phyloP scores from a whole-genome alignment of 139 green algal species.

The Micractinium conductrix region DNA sequence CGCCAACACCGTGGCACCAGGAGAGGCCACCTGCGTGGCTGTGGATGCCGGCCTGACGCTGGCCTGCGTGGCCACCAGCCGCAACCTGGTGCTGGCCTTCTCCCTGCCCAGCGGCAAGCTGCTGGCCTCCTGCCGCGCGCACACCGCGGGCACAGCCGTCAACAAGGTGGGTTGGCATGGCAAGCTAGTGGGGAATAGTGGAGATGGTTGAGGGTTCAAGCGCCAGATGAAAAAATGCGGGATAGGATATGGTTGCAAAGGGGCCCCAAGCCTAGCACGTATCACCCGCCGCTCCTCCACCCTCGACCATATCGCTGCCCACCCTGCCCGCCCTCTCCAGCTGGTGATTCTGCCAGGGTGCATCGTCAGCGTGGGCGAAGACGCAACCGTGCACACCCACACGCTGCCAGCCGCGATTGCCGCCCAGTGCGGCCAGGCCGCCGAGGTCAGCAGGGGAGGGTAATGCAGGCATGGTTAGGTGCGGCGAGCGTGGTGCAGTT shows the following conservation, averaged over 20 bases:
- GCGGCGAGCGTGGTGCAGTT: too few relatives aligned
- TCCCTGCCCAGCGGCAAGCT: not conserved
- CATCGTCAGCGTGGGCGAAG: not conserved
- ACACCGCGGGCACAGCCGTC: not conserved
- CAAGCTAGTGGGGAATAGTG: too few relatives aligned
- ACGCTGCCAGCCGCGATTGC: not conserved
- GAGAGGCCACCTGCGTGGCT: slow-evolving; percentile 1
- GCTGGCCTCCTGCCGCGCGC: not conserved
- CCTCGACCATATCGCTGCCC: too few relatives aligned
- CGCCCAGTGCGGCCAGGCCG: not conserved
- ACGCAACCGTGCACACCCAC: not conserved
- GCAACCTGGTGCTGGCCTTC: not conserved
- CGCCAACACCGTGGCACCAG: too few relatives aligned
- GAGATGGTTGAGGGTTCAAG: too few relatives aligned
- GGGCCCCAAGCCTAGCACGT: too few relatives aligned
- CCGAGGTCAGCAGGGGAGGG: not conserved
- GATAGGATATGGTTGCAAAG: too few relatives aligned
- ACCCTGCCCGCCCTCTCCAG: too few relatives aligned
- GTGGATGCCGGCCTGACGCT: not conserved
- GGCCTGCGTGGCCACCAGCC: slow-evolving; percentile 1
- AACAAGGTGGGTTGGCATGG: not conserved
- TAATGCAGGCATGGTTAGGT: too few relatives aligned
- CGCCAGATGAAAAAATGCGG: too few relatives aligned
- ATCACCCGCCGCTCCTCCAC: too few relatives aligned
- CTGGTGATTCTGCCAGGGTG: not conserved